Base-by-base conservation (phyloP, 345 rosid genomes). In the Citrus reticulata region DNA sequence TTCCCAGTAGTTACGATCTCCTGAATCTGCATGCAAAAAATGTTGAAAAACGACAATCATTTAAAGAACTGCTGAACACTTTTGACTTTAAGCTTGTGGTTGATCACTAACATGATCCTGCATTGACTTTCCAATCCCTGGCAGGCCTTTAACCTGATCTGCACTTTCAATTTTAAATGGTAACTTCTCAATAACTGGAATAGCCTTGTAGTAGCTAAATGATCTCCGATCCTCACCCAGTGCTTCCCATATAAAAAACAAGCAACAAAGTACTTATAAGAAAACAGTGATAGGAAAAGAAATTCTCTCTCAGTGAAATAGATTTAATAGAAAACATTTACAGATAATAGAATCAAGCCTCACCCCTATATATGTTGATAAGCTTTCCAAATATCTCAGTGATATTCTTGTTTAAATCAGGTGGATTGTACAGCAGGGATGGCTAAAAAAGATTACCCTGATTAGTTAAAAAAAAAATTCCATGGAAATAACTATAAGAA, bases 41-140 rank as follows among this genome's bases (percentile, higher is more conserved):
- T 49, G 25, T 29, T 70, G 61, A 30, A 13, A 59, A 74, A 46
- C 5, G 24, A n/a, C 58, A 81, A 77, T 66, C 64, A 29, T 76
- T 35, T 72, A 29, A 68, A 76, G 59, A 69, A 42, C 72, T 70
- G 70, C 25, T 1, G 10, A 30, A 62, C 34, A 24, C 19, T 57
- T 67, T 11, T 75, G 54, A 65, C 42, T 27, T 35, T 14, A 10
- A 63, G 62, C 19, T 16, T 10, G 68, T 7, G 32, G 74, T 80
- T 59, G 68, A 24, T 76, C 39, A 82, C 99, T 90, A 78, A 96
- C 99, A 89, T 96, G 98, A 81, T 96, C 97, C 86, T 84, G 91
- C 91, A 96, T n/a, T 11, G 99, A 90, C 89, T 94, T 96, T 51
- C 99, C 99, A 82, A 96, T 94, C 64, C 94, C 91, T 74, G 99